phyloP scores from a whole-genome alignment of 805 yeast species.

The Crinitomyces ghanaensis region DNA sequence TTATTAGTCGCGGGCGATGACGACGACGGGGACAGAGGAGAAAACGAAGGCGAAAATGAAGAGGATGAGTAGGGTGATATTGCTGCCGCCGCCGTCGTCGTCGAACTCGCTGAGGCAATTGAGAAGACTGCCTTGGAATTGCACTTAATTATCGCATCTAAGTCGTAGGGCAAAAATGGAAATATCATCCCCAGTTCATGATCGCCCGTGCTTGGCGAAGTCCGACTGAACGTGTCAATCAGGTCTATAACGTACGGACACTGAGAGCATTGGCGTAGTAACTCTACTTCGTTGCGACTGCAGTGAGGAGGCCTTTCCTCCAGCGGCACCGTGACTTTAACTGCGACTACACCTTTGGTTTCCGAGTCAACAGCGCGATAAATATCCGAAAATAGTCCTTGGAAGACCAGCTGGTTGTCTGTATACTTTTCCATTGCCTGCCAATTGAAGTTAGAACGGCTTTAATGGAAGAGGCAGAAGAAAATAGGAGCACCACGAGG shows the following conservation, averaged over 20 bases:
- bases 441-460: background rate
- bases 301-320: constrained; percentile 45
- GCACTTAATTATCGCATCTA: constrained; percentile 27
- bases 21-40: no score
- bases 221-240: constrained; percentile 17
- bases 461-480: no score
- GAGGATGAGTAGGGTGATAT: no score
- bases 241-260: constrained; percentile 13
- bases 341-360: constrained; percentile 25
- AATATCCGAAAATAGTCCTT: constrained; percentile 37
- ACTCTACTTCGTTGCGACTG: constrained; percentile 34
- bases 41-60: no score
- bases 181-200: constrained; percentile 29
- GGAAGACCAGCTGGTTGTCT: constrained; percentile 24
- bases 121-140: constrained; percentile 28
- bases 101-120: no score
- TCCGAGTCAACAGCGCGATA: constrained; percentile 18
- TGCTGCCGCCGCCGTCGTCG: no score
- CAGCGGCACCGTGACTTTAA: constrained; percentile 39
- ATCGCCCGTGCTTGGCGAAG: constrained; percentile 10
- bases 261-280: constrained; percentile 22
- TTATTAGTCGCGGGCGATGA: no score
- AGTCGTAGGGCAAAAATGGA: constrained; percentile 30
- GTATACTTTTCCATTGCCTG: constrained; percentile 6
- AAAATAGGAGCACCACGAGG: background rate